Evolutionary conservation across 108 stramenopile genomes (phyloP), one percentile per base, ranked within the genome.

Genomic region (Fistulifera pelliculosa): DNA sequence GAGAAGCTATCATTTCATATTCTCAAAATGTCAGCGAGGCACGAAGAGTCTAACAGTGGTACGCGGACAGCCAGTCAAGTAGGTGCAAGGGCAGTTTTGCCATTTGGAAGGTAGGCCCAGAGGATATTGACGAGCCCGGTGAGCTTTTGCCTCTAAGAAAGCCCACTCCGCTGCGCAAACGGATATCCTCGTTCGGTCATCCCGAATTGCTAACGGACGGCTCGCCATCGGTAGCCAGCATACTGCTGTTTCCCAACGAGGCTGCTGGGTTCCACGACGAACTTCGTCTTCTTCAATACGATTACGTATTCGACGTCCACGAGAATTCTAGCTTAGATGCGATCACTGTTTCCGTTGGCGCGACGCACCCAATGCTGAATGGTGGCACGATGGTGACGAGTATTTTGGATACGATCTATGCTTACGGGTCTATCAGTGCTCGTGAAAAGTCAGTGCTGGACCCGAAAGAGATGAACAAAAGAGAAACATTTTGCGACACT

Each of bases 301-400:
- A 91, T 49, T 91, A 85, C 60, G 77, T 76, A 27, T 83, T 91
- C 53, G 85, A 91, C 31, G 68, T 89, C 18, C 67, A 70, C 0
- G 81, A 81, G 54, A 83, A 87, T 58, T 79, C 80, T 5, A 72
- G 62, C 40, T 42, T 91, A 13, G 90, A 91, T 57, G 76, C 90
- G 25, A 51, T 91, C 19, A 85, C 90, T 11, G 51, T 86, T 25
- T 83, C 85, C 0, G 74, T 83, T 28, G 90, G 85, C 24, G 90
- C 80, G 14, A 81, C 74, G 19, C 90, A 91, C 59, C 85, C 85
- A 10, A 83, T 91, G 84, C 56, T 91, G 6, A 86, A 84, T 44
- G 90, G 90, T 12, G 90, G 85, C 10, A 83, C 79, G 15, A 79
- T 87, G 54, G 70, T 91, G 12, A 83, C 90, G 0, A 83, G 79